Conservation (phyloP, 2,329 filamentous ascomycete genomes). For the Aspergillus tamarii region DNA sequence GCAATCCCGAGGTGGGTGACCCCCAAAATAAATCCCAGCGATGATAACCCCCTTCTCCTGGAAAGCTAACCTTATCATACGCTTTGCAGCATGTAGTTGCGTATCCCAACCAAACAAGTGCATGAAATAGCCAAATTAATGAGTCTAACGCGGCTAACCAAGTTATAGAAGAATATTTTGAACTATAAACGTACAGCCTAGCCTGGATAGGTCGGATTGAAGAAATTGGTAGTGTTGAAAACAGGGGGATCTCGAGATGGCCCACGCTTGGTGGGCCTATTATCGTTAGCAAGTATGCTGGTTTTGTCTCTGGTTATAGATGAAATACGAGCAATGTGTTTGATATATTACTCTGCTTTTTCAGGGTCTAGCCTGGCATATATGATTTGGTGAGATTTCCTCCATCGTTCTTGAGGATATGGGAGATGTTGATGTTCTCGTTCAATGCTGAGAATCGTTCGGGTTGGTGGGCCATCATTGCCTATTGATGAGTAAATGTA, state of each 20-base stretch:
- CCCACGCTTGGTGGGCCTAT: slow-evolving; percentile 1
- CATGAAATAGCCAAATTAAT: background rate
- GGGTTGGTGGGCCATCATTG: background rate
- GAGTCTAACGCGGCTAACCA: background rate
- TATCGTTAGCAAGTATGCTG: background rate
- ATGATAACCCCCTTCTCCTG: background rate
- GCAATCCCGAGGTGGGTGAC: background rate
- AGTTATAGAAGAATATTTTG: background rate
- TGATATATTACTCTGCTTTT: background rate
- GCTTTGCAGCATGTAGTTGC: background rate
- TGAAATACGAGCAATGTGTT: background rate
- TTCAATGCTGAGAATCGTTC: background rate
- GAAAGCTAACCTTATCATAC: background rate
- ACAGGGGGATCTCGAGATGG: background rate
- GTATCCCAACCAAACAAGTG: background rate
- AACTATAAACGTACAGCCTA: background rate
- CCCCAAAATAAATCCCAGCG: background rate
- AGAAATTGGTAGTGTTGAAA: background rate
- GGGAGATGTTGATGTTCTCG: background rate
- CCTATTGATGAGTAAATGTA: background rate
- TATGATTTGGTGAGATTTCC: background rate
- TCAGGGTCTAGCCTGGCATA: background rate
- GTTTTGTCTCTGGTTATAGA: too few species aligned
- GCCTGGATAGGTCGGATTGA: background rate
- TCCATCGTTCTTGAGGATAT: background rate